Evolutionary conservation across 2,329 filamentous ascomycete genomes (phyloP), one percentile per base, ranked within the genome.

Genomic region (Apiospora kogelbergensis): DNA sequence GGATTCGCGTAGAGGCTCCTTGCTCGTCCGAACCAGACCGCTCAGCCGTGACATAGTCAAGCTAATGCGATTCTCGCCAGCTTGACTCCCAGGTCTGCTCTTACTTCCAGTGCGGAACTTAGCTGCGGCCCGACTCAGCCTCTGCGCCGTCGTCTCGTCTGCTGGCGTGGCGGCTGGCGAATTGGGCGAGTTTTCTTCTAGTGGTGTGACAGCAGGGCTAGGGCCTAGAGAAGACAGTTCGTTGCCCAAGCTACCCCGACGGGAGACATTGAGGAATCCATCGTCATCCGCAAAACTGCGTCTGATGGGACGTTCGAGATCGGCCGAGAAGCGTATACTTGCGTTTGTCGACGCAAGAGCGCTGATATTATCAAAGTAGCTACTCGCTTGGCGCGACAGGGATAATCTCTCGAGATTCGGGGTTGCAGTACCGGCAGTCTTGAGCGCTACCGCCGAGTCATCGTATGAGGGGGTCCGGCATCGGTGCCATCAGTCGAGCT

Each of bases 401-500:
- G 70, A 53, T 70, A 78, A 68, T 68, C 73, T 66, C 11, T 79
- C 79, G 22, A 77, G 74, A 45, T 74, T 78, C 17, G 71, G 70
- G 71, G 73, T 70, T 66, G 70, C 72, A 41, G 71, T 70, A 41
- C 76, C 81, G 74, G 71, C 78, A 66, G 71, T 76, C 9, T 82
- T 80, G 30, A 84, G 70, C 67, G 83, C 84, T 17, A 80, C 75
- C 15, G 83, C 83, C 10, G 84, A 84, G 67, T 88, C 85, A 64
- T 85, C 82, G 73, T 91, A 91, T 1, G 89, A 88, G 89, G 89
- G 3, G 89, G 89, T 42, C 84, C 84, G 2, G 79, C 79, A 41
- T 84, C 82, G 1, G 81, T 84, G 60, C 80, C 80, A 7, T 85
- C 84, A 0, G 83, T 82, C 6, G 85, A 85, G 15, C 82, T 80